phyloP scores from a whole-genome alignment of 768 basidiomycete species.

The Amanita exitialis region DNA sequence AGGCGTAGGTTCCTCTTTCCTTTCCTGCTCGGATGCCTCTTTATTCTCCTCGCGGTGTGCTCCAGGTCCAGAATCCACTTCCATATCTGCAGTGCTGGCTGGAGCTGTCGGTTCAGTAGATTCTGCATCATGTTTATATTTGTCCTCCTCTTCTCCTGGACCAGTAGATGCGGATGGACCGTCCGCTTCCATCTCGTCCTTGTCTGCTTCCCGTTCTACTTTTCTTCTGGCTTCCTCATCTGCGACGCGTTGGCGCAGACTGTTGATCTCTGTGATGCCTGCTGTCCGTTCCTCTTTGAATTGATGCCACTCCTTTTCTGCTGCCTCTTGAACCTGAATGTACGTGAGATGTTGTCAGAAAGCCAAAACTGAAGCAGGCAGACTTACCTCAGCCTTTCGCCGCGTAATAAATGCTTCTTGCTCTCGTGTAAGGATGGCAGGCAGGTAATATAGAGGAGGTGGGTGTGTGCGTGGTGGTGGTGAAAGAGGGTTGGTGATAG shows the following conservation, averaged over 20 bases:
- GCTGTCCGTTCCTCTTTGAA: constrained; percentile 52
- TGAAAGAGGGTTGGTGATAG: constrained; percentile 28
- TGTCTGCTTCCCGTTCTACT: constrained; percentile 19
- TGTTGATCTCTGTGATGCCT: constrained; percentile 52
- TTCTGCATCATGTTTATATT: constrained; percentile 4
- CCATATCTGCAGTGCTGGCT: constrained; percentile 23
- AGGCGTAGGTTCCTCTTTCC: constrained; percentile 41
- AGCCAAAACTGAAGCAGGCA: not conserved
- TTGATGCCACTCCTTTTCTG: constrained; percentile 57
- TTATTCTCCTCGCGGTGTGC: constrained; percentile 22
- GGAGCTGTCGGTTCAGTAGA: constrained; percentile 1
- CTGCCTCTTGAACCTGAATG: constrained; percentile 47
- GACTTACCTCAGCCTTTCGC: constrained; percentile 55
- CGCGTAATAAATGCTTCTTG: constrained; percentile 60
- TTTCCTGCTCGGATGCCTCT: constrained; percentile 30
- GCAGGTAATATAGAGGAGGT: constrained; percentile 71
- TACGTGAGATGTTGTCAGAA: constrained; percentile 6
- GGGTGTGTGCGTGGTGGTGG: constrained; percentile 56
- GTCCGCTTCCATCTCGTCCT: constrained; percentile 31
- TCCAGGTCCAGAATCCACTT: constrained; percentile 25
- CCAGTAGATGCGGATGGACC: constrained; percentile 11
- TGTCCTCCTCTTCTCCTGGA: constrained; percentile 11
- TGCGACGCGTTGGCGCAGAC: constrained; percentile 52
- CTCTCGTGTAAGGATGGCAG: constrained; percentile 51
- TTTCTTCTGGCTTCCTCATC: constrained; percentile 53